These are phyloP conservation scores for Mesostigma viride DNA, from an alignment of 139 green algal genomes.

Conservation along the genomic window DNA sequence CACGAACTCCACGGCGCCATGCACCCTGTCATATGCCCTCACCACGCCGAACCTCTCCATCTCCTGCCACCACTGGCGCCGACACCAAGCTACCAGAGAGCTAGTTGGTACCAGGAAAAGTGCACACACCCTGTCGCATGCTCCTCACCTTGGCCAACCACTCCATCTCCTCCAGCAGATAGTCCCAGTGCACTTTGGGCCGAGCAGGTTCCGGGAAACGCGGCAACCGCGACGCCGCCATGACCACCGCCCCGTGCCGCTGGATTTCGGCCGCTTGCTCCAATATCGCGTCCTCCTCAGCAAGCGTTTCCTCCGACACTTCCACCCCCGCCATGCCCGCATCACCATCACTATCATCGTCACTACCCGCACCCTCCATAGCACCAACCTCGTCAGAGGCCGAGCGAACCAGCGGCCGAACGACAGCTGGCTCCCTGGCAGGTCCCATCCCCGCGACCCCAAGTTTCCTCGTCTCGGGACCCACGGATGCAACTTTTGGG, in stretches of 20 bases:
- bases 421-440: neutral
- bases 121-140: too few relatives aligned
- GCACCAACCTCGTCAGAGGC: neutral
- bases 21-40: neutral
- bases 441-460: neutral
- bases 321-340: neutral
- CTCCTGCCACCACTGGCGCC: too few relatives aligned
- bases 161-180: conserved; percentile 86
- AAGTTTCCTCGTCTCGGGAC: neutral
- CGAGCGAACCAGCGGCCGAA: neutral
- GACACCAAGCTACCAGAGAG: too few relatives aligned
- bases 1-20: conserved; percentile 35
- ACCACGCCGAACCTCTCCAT: neutral
- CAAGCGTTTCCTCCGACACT: neutral
- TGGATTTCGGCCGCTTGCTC: neutral
- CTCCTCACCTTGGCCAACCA: conserved; percentile 77
- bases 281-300: neutral
- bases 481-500: too few relatives aligned
- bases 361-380: neutral
- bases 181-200: conserved; percentile 73
- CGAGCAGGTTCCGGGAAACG: conserved; percentile 6
- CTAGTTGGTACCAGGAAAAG: too few relatives aligned
- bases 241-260: neutral
- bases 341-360: neutral
- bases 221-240: neutral